Percentiles rank a stretch among this genome's conserved stretches.
Conservation (phyloP, 306 rosid species). For the Purshia tridentata region DNA sequence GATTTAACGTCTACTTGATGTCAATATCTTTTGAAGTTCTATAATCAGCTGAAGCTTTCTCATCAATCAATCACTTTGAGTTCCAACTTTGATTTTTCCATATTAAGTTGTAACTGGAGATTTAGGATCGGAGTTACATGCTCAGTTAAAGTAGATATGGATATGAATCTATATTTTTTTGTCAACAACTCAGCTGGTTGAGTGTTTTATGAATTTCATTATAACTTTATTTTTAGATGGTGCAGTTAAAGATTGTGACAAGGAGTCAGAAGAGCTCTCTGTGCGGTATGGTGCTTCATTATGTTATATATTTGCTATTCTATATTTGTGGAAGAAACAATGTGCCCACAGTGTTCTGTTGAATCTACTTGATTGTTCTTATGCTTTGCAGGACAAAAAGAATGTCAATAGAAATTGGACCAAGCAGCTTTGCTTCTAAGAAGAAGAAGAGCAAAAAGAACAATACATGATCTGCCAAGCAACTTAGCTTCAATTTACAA, state of each 20-base stretch:
- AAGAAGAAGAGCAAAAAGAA: constrained; percentile 81
- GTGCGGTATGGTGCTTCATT: constrained; percentile 43
- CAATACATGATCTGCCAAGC: constrained; percentile 22
- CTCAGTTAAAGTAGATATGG: not conserved
- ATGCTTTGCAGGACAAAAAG: constrained; percentile 66
- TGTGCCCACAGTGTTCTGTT: not conserved
- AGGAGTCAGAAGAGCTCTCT: constrained; percentile 66
- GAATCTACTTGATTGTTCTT: constrained; percentile 1
- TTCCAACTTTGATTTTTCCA: constrained; percentile 1
- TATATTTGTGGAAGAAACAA: constrained; percentile 9
- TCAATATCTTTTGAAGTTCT: not conserved
- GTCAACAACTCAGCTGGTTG: not conserved
- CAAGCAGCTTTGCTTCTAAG: constrained; percentile 85
- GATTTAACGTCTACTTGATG: not conserved
- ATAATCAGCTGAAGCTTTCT: too few species aligned
- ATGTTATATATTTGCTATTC: not conserved
- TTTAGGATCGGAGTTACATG: not conserved
- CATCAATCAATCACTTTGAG: not conserved
- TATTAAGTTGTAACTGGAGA: not conserved
- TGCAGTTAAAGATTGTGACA: constrained; percentile 40
- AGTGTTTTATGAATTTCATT: not conserved
- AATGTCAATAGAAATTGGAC: constrained; percentile 82
- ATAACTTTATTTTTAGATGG: constrained; percentile 31
- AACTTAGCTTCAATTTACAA: constrained; percentile 4
- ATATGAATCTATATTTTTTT: not conserved